phyloP scores from a whole-genome alignment of 768 basidiomycete genomes.

The Auricularia auricula-judae region DNA sequence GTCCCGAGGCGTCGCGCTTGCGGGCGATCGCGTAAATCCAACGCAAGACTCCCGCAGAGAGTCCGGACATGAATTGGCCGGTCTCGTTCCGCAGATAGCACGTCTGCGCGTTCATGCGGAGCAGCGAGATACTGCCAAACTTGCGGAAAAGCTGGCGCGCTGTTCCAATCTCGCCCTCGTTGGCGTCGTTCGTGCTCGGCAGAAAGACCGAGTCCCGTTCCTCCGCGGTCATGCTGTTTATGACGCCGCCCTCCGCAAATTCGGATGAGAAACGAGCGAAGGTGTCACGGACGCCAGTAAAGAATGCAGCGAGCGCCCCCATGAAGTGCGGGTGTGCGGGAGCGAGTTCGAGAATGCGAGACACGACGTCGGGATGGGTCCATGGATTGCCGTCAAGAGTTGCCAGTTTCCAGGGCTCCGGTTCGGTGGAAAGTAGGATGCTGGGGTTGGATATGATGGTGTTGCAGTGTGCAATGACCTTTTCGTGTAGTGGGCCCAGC shows the following conservation, averaged over 20 bases:
- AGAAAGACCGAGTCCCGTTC: constrained; percentile 18
- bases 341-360: not conserved
- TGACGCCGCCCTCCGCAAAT: constrained; percentile 13
- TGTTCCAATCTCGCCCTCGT: constrained; percentile 19
- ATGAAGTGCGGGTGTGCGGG: constrained; percentile 32
- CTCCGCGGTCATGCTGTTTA: constrained; percentile 9
- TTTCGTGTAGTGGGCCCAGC: constrained; percentile 15
- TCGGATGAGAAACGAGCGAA: constrained; percentile 19
- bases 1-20: no score
- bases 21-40: no score
- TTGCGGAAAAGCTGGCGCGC: not conserved
- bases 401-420: constrained; percentile 2
- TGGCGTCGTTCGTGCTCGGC: constrained; percentile 22
- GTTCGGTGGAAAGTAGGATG: constrained; percentile 10
- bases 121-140: no score
- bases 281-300: constrained; percentile 11
- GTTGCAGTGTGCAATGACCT: constrained; percentile 9
- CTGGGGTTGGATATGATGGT: constrained; percentile 12
- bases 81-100: no score
- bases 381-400: constrained; percentile 15
- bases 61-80: no score
- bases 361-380: constrained; percentile 3
- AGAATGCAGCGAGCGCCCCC: constrained; percentile 12
- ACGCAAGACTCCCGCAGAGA: no score
- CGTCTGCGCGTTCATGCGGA: no score